Evolutionary conservation across 208 protist species (phyloP).

Genomic region (Spongospora subterranea): DNA sequence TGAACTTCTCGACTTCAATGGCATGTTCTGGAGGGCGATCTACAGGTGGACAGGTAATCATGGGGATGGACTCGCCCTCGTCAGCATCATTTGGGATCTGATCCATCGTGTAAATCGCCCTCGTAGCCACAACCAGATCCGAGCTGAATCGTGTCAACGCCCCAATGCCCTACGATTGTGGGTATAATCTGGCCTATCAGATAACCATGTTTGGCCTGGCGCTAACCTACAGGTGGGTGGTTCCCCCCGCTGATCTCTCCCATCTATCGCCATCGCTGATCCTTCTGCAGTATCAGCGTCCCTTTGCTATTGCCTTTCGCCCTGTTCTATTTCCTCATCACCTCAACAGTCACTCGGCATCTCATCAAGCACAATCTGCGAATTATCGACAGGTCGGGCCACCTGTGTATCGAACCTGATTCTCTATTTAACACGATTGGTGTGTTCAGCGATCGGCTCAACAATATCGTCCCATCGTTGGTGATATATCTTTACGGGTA

Average conservation of each 20-base stretch:
- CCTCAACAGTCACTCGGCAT: not conserved
- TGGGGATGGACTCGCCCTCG: not conserved
- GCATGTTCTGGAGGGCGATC: slow-evolving; percentile 30
- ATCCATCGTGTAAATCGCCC: not conserved
- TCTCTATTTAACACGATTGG: not conserved
- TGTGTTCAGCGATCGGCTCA: not conserved
- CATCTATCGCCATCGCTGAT: not conserved
- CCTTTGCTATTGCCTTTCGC: slow-evolving; percentile 24
- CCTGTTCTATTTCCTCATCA: slow-evolving; percentile 4
- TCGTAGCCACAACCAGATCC: not conserved
- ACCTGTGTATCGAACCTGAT: not conserved
- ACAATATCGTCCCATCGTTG: slow-evolving; percentile 48
- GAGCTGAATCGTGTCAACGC: not conserved
- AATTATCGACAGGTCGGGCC: not conserved
- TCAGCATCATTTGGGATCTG: not conserved
- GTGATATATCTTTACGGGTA: slow-evolving; percentile 5
- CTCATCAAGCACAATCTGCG: slow-evolving; percentile 22
- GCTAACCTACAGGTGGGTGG: slow-evolving; percentile 44
- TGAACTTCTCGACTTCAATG: slow-evolving; percentile 12
- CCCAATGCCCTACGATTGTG: not conserved
- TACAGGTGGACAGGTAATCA: not conserved
- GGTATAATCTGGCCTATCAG: slow-evolving; percentile 46
- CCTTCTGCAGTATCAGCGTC: not conserved
- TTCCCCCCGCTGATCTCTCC: not conserved
- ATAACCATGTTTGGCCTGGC: slow-evolving; percentile 46